Conservation (phyloP, 495 filamentous ascomycete species). For the Penicillium turbatum region DNA sequence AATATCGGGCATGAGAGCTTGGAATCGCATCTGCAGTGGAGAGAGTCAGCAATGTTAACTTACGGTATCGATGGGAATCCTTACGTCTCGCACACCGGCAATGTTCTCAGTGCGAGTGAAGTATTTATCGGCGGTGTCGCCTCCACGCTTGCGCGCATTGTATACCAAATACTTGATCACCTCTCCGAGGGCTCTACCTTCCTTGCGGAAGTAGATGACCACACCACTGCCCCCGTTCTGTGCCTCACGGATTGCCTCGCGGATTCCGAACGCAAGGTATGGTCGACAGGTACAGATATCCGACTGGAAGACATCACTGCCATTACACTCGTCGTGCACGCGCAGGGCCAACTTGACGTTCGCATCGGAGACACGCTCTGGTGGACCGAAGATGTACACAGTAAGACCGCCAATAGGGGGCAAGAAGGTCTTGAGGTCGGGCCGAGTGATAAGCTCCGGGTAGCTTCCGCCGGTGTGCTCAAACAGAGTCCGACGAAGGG, state of each 20-base stretch:
- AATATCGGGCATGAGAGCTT: slow-evolving; percentile 98
- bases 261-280: slow-evolving; percentile 94
- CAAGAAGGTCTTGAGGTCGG: slow-evolving; percentile 92
- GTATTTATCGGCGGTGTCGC: slow-evolving; percentile 91
- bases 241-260: slow-evolving; percentile 94
- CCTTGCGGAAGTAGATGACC: slow-evolving; percentile 99
- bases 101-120: slow-evolving; percentile 97
- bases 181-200: slow-evolving; percentile 92
- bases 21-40: slow-evolving; percentile 77
- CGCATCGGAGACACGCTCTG: slow-evolving; percentile 85
- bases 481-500: slow-evolving; percentile 80
- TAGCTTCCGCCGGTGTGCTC: slow-evolving; percentile 94
- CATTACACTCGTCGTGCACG: slow-evolving; percentile 97
- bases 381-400: slow-evolving; percentile 95
- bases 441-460: slow-evolving; percentile 86
- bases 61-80: background rate
- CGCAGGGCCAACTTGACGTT: slow-evolving; percentile 80
- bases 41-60: background rate
- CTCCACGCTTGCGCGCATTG: slow-evolving; percentile 80
- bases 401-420: slow-evolving; percentile 95
- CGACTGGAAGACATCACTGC: slow-evolving; percentile 95
- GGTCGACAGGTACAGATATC: slow-evolving; percentile 98
- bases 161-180: slow-evolving; percentile 98
- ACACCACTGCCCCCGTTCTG: slow-evolving; percentile 93
- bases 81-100: slow-evolving; percentile 77